Percentiles rank a stretch among this genome's conserved stretches.
Conservation (phyloP, 1,284 basidiomycete species). For the Ganoderma multipileum region DNA sequence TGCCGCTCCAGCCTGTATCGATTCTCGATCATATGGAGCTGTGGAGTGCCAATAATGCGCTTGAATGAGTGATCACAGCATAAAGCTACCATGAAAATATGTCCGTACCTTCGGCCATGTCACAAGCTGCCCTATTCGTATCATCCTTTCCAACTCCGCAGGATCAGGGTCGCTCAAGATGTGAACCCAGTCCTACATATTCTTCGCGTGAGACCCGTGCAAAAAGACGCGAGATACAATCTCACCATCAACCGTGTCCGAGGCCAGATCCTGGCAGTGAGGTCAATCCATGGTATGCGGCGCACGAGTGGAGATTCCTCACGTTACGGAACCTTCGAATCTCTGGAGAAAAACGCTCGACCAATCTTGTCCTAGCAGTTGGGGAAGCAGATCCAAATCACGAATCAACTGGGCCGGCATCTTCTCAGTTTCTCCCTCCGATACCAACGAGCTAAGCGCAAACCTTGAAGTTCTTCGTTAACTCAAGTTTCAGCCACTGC, state of each 20-base stretch:
- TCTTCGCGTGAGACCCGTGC: background rate
- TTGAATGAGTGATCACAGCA: background rate
- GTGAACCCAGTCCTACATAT: slow-evolving; percentile 77
- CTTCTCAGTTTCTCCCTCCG: slow-evolving; percentile 8
- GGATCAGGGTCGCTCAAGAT: slow-evolving; percentile 87
- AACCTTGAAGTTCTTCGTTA: slow-evolving; percentile 94
- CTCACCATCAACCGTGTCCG: slow-evolving; percentile 76
- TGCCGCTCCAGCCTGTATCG: slow-evolving; percentile 82
- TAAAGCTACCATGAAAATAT: background rate
- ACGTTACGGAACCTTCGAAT: slow-evolving; percentile 87
- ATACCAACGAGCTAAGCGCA: slow-evolving; percentile 2
- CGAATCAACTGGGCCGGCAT: slow-evolving; percentile 72
- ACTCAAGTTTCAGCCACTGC: slow-evolving; percentile 92
- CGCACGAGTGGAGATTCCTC: slow-evolving; percentile 40
- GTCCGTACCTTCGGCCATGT: slow-evolving; percentile 88
- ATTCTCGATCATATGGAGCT: slow-evolving; percentile 94
- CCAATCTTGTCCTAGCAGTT: slow-evolving; percentile 93
- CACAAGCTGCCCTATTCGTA: slow-evolving; percentile 87
- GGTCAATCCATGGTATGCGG: slow-evolving; percentile 30
- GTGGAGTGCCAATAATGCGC: background rate
- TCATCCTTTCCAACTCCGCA: slow-evolving; percentile 83
- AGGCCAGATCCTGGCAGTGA: slow-evolving; percentile 79
- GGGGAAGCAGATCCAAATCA: slow-evolving; percentile 90
- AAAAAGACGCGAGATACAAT: background rate
- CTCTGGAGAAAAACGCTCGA: slow-evolving; percentile 92